Conservation (phyloP, 495 filamentous ascomycete species). For the Friedmanniomyces endolithicus region DNA sequence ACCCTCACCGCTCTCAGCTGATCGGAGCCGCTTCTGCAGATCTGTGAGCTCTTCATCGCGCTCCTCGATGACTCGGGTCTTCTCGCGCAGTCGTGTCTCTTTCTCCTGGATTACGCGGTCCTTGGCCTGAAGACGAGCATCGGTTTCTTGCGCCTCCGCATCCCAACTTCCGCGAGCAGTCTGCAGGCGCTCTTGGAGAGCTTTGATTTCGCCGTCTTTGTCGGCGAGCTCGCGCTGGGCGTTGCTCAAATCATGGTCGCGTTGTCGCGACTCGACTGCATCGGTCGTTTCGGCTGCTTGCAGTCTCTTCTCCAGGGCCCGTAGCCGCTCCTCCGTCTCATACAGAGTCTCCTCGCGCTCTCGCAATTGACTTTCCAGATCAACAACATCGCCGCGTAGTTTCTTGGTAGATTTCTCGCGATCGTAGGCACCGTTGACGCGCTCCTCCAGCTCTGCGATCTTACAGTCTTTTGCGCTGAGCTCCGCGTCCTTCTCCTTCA, state of each 20-base stretch:
- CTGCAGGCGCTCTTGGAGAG: constrained; percentile 18
- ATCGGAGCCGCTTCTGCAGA: constrained; percentile 16
- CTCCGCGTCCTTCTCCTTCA: constrained; percentile 19
- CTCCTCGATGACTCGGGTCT: constrained; percentile 17
- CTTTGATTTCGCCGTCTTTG: constrained; percentile 18
- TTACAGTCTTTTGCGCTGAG: constrained; percentile 16
- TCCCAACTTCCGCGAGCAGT: constrained; percentile 23
- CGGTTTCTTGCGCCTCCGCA: constrained; percentile 18
- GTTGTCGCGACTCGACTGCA: constrained; percentile 12
- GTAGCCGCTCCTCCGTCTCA: constrained; percentile 24
- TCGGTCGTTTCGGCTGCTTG: constrained; percentile 3
- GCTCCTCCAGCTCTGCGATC: constrained; percentile 20
- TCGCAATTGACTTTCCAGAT: constrained; percentile 18
- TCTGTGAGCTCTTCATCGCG: constrained; percentile 17
- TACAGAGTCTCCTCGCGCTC: constrained; percentile 20
- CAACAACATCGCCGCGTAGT: constrained; percentile 18
- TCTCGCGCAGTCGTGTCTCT: constrained; percentile 18
- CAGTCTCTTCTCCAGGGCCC: constrained; percentile 15
- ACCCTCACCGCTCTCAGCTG: constrained; percentile 12
- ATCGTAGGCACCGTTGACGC: constrained; percentile 15
- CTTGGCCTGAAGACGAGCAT: constrained; percentile 19
- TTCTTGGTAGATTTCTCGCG: constrained; percentile 22
- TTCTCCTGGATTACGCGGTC: constrained; percentile 15
- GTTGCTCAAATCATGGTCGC: constrained; percentile 16
- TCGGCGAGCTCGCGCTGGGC: constrained; percentile 13